Base-by-base conservation (phyloP, 371 early-diverging fungal species). In the Nematocida sp. region DNA sequence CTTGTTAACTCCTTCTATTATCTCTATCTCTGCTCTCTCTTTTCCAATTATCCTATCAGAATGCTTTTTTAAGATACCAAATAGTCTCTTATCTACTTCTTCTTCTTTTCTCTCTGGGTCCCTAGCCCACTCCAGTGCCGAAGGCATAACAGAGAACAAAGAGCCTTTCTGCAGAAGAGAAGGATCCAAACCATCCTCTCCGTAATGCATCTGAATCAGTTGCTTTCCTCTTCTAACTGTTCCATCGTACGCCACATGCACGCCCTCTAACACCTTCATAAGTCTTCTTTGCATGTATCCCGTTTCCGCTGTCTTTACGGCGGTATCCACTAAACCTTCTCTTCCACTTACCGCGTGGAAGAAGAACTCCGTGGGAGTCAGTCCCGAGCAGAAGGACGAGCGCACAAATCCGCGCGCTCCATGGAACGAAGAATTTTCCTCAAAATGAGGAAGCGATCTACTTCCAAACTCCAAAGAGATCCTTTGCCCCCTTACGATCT, bases 321-420 rank as follows among this genome's bases (percentile, higher is more conserved):
- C 97, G 2, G 99, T 97, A 86, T 99, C 99, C 61, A 99, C 95
- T 71, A 99, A 86, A 85, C 99, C 99, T 88, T 97, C 99, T 86
- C 99, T 91, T 81, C 99, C 97, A 65, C 93, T 92, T 23, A 94
- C 92, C 67, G 96, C 97, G 86, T 99, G 99, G 88, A 96, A 99
- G 67, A 96, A 87, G 82, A 97, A 97, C 82, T 97, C 97, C 0
- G 92, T 87, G 1, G 97, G 94, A 3, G 90, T 86, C 32, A 99
- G 85, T 16, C 99, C 99, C 50, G 89, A 87, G 84, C 88, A 95
- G 88, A 95, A 99, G 85, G 92, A 91, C 86, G 92, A 93, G 59
- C 89, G 84, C 7, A 99, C 97, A 86, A 97, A 97, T 79, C 99
- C 99, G 83, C 93, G 93, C 5, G 66, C 25, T 39, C 40, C 66